Evolutionary conservation across 2,329 filamentous ascomycete genomes (phyloP), one percentile per base, ranked within the genome.

Genomic region (Aspergillus awamori): DNA sequence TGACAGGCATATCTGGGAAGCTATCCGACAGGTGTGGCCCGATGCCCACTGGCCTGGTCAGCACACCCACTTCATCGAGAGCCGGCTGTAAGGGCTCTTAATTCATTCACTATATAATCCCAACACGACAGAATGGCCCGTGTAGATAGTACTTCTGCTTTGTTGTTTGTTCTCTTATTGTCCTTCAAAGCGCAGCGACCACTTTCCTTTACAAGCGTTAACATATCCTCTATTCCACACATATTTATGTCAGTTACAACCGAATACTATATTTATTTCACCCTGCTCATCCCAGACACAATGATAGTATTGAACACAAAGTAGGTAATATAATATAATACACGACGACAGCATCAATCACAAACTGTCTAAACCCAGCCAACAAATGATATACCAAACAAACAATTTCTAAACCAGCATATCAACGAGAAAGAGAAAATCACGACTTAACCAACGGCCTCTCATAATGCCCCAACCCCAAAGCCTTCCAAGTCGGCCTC

Each of bases 1-100:
- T 56, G 53, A 58, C 67, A 92, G 91, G 65, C 90, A 96, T 76
- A 94, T 98, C 63, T 97, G 93, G 92, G 94, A 98, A 79, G 94
- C 93, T 26, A 88, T 99, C 74, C 87, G 89, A 61, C 83, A 90
- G 65, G 89, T 99, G 66, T 99, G 95, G 95, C 95, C 95, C 1
- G 92, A 96, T 69, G 88, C 86, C 43, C 86, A 90, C 69, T 96
- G 93, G 90, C 90, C 92, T 20, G 88, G 89, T 62, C 87, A 92
- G 71, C 84, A 87, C 69, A 83, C 87, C 76, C 84, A 87, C 61
- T 85, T 87, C 49, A 82, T 95, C 62, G 92, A 97, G 79, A 93
- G 90, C 76, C 87, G 91, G 68, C 80, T 97, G 77, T 97, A 83
- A 20, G 33, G 33, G 33, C 33, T 17, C 53, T 24, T 6, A 53